Evolutionary conservation across 192 early-diverging fungal genomes (phyloP), one percentile per base, ranked within the genome.

Genomic region (Linnemannia hyalina): DNA sequence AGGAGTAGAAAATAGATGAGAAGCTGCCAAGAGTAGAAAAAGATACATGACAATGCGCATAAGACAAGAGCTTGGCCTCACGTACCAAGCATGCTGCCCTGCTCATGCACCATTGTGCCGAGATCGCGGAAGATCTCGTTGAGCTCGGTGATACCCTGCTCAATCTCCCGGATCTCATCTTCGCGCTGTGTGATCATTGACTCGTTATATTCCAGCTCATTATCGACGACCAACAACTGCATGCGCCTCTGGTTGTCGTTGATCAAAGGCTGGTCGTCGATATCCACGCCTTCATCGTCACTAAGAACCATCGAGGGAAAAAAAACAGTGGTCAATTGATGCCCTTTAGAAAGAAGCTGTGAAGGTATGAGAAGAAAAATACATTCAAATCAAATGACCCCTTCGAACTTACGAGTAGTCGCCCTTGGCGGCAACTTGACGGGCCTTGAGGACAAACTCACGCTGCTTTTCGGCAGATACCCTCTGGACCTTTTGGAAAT

Each of bases 71-170:
- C 23, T 16, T 32, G 20, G 6, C 13, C 32, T 20, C 23, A 78
- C 89, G 81, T 91, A 97, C 96, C 93, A 13, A 99, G 85, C 80
- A 97, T 92, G 79, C 93, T 94, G 83, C 97, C 96, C 90, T 99
- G 98, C 88, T 99, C 98, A 46, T 96, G 96, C 8, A 99, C 98
- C 78, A 99, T 92, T 16, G 96, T 96, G 3, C 97, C 97, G 68
- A 99, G 86, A 91, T 99, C 97, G 71, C 97, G 89, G 86, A 99
- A 99, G 79, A 99, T 97, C 83, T 99, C 97, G 88, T 99, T 99
- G 22, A 99, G 90, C 82, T 99, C 97, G 15, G 92, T 93, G 68
- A 99, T 99, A 26, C 96, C 97, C 72, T 95, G 94, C 81, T 99
- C 98, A 82, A 99, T 98, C 52, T 96, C 95, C 74, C 91, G 91